A percentile compares a stretch with the other conserved stretches of the same genome.
phyloP scores from a whole-genome alignment of 495 filamentous ascomycete species.

The Xylaria grammica region DNA sequence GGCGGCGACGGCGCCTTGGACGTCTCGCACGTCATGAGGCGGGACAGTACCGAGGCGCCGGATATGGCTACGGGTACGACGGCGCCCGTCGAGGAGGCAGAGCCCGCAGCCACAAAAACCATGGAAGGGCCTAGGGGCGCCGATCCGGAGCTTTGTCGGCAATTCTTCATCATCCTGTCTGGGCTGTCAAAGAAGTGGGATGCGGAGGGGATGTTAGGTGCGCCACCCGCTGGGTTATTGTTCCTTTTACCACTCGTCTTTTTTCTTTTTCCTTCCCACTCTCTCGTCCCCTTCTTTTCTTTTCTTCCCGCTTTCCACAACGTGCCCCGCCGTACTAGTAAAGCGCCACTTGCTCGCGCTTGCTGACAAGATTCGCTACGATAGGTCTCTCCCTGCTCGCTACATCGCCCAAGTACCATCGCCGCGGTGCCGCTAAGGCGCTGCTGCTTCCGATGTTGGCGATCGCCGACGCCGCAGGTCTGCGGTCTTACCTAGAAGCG shows the following conservation, averaged over 20 bases:
- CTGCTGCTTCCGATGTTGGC: conserved; percentile 37
- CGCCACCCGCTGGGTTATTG: background rate
- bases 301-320: background rate
- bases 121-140: conserved; percentile 26
- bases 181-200: conserved; percentile 29
- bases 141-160: conserved; percentile 19
- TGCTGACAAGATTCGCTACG: background rate
- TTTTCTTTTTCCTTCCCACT: background rate
- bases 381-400: conserved; percentile 37
- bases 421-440: conserved; percentile 39
- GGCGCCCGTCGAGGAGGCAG: background rate
- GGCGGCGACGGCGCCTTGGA: conserved; percentile 5
- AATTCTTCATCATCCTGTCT: conserved; percentile 28
- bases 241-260: conserved; percentile 1
- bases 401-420: conserved; percentile 45
- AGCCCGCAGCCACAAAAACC: conserved; percentile 10
- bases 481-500: conserved; percentile 41
- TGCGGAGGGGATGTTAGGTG: conserved; percentile 35
- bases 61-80: conserved; percentile 4
- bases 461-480: conserved; percentile 33
- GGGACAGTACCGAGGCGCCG: background rate
- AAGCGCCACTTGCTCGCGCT: background rate
- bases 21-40: conserved; percentile 1
- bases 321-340: background rate
- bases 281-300: background rate